Conservation (phyloP, 768 basidiomycete species). For the Ramaria rubella region DNA sequence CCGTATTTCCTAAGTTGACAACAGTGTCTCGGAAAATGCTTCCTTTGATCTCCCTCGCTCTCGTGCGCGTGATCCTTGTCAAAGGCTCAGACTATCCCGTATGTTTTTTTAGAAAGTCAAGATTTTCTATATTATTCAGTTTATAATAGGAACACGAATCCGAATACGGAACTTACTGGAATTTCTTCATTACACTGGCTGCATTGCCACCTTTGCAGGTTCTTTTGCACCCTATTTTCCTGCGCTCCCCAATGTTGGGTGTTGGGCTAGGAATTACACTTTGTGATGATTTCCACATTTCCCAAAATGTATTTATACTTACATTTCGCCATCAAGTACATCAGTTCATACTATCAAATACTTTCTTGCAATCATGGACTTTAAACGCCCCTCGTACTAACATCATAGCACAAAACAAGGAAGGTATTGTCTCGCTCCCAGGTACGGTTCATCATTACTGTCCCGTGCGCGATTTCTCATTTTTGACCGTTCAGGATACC, state of each 20-base stretch:
- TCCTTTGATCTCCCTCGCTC: conserved; percentile 66
- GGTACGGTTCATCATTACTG: conserved; percentile 35
- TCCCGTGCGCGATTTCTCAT: background rate
- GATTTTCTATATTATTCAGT: background rate
- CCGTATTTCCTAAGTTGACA: conserved; percentile 46
- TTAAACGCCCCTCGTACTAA: conserved; percentile 56
- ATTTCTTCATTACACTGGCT: conserved; percentile 93
- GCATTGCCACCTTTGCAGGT: conserved; percentile 70
- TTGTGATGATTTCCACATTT: conserved; percentile 33
- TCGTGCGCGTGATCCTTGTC: conserved; percentile 75
- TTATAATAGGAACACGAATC: conserved; percentile 79
- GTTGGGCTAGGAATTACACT: conserved; percentile 57
- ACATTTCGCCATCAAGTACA: conserved; percentile 45
- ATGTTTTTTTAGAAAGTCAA: conserved; percentile 19
- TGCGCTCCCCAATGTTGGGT: conserved; percentile 48
- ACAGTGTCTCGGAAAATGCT: conserved; percentile 48
- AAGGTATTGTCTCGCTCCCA: conserved; percentile 76
- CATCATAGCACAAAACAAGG: conserved; percentile 79
- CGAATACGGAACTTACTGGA: conserved; percentile 97
- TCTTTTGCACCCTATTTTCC: conserved; percentile 59
- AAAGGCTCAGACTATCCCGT: conserved; percentile 95
- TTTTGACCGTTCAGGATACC: conserved; percentile 53
- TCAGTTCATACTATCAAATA: conserved; percentile 52
- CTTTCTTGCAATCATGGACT: conserved; percentile 56
- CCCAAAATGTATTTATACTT: background rate